Conservation (phyloP, 2,329 filamentous ascomycete genomes). For the Alternaria ethzedia region DNA sequence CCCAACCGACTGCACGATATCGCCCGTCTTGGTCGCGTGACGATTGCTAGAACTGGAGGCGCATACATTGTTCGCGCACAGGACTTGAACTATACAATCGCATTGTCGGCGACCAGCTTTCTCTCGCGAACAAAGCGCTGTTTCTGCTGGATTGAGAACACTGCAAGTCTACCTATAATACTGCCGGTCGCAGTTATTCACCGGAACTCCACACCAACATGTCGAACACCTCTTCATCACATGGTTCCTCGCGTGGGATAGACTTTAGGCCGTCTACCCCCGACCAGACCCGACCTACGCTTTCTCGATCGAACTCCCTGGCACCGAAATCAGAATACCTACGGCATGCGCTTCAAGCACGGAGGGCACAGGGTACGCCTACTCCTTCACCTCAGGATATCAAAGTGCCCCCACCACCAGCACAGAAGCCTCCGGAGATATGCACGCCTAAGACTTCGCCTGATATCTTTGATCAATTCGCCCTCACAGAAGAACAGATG, state of each 20-base stretch:
- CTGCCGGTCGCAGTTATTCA: neutral
- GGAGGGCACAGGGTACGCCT: slow-evolving; percentile 32
- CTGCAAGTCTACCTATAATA: neutral
- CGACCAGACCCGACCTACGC: slow-evolving; percentile 13
- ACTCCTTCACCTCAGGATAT: slow-evolving; percentile 15
- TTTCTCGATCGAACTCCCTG: slow-evolving; percentile 23
- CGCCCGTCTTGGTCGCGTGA: neutral
- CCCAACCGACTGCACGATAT: neutral
- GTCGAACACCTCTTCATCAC: slow-evolving; percentile 30
- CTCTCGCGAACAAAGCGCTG: slow-evolving; percentile 10
- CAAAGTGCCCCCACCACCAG: slow-evolving; percentile 6
- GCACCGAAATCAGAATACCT: slow-evolving; percentile 45
- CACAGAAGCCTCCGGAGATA: slow-evolving; percentile 7
- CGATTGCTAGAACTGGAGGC: neutral
- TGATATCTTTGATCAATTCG: slow-evolving; percentile 30
- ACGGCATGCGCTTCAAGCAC: slow-evolving; percentile 41
- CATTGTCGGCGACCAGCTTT: slow-evolving; percentile 2
- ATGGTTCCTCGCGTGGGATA: slow-evolving; percentile 20
- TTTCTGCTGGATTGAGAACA: neutral
- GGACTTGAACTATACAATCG: slow-evolving; percentile 4
- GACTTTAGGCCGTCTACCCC: slow-evolving; percentile 26
- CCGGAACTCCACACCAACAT: slow-evolving; percentile 20
- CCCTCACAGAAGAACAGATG: slow-evolving; percentile 41
- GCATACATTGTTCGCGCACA: slow-evolving; percentile 9
- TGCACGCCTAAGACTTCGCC: slow-evolving; percentile 17